Evolutionary conservation across 257 asterid species (phyloP), one percentile per base, ranked within the genome.

Genomic region (Ligustrum vulgare): DNA sequence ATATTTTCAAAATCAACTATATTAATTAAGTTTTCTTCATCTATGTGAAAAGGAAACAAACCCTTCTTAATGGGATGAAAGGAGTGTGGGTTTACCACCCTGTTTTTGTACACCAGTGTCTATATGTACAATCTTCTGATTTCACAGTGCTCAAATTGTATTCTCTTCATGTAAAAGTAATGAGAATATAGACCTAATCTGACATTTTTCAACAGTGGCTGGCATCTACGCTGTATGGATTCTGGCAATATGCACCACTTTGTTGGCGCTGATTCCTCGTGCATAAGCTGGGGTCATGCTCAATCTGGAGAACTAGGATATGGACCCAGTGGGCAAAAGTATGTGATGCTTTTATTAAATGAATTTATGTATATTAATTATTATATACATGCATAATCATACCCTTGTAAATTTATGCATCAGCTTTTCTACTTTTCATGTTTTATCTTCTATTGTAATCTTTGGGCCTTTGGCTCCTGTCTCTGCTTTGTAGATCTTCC

Each of bases 221-320:
- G 99, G 99, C 72, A 95, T 75, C 74, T 95, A 37, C 96, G 98
- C 56, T 93, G 98, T 80, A 95, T 95, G 98, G 93, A 95, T 86
- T 95, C 99, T n/a, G 99, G 99, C 80, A n/a, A 78, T 73, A 81
- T 75, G 85, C 98, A 93, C 83, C 98, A 95, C 86, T 95, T 95
- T 76, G 99, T 95, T 45, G 99, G 98, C 80, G 97, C 99, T 80
- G 99, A 95, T 88, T 89, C 98, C 69, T 95, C 99, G 1, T 95
- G 99, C 70, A 95, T 95, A 75, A 95, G 99, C 80, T 95, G 99
- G 99, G 99, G 99, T 45, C 98, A 84, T 33, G 97, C 97, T 2
- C 97, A 93, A 82, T 90, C 91, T 72, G 99, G 98, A 71, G 99
- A 95, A 86, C 90, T 95, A 69, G 99, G 99, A 79, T 95, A 95